Evolutionary conservation across 2,329 filamentous ascomycete species (phyloP).

Genomic region (Neofusicoccum parvum): DNA sequence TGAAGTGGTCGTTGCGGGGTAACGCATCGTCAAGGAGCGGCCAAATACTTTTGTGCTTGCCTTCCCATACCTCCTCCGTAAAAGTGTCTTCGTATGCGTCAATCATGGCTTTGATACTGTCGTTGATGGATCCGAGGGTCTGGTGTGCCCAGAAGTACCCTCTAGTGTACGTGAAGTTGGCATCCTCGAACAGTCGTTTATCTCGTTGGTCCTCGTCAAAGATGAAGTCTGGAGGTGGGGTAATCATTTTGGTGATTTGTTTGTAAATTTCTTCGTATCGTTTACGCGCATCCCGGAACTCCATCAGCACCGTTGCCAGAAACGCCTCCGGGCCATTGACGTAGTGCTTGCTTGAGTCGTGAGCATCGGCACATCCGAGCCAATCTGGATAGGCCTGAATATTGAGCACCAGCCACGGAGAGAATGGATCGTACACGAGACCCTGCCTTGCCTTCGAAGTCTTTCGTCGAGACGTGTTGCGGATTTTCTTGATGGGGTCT

Average conservation of each 20-base stretch:
- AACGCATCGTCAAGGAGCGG: conserved; percentile 53
- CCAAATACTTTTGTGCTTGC: conserved; percentile 58
- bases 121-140: conserved; percentile 62
- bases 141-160: conserved; percentile 67
- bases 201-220: conserved; percentile 60
- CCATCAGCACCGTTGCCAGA: conserved; percentile 58
- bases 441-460: conserved; percentile 51
- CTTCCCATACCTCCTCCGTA: conserved; percentile 61
- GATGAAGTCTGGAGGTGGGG: conserved; percentile 61
- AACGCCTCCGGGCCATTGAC: conserved; percentile 65
- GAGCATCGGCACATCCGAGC: conserved; percentile 57
- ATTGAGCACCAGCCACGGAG: conserved; percentile 62
- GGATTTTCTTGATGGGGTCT: conserved; percentile 52
- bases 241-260: conserved; percentile 60
- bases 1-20: conserved; percentile 51
- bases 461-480: conserved; percentile 51
- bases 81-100: conserved; percentile 61
- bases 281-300: conserved; percentile 63
- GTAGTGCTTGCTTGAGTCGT: conserved; percentile 59
- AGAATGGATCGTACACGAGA: conserved; percentile 60
- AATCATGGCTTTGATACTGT: conserved; percentile 61
- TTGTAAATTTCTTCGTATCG: conserved; percentile 60
- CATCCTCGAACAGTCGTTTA: conserved; percentile 63
- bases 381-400: conserved; percentile 64
- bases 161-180: conserved; percentile 62